Evolutionary conservation across 2,329 filamentous ascomycete genomes (phyloP), one percentile per base, ranked within the genome.

Genomic region (Ramichloridium luteum): DNA sequence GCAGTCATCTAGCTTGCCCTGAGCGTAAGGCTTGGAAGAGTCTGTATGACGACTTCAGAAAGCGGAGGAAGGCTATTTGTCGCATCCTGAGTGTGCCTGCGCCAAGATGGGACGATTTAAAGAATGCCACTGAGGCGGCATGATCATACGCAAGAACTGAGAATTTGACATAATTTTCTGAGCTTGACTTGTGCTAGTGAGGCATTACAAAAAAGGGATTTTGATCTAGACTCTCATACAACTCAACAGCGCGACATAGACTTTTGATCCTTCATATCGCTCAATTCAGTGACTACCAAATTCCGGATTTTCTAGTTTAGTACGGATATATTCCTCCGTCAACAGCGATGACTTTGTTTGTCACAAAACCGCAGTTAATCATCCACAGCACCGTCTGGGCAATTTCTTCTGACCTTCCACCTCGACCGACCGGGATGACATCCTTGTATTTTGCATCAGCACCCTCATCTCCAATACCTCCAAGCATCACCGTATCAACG

Each of bases 381-480:
- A 65, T 60, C 62, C 62, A 65, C 6, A 58, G 32, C 6, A 67
- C 60, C 6, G 60, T 62, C 40, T 63, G 60, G 1, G 63, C 62
- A 36, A 65, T 55, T 45, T 67, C 64, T 13, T 60, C 57, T 4
- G 62, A 60, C 26, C 45, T 51, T 0, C 64, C 62, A 3, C 65
- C 44, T 25, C 61, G 47, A 5, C 62, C 60, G 12, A 66, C 46
- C 6, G 63, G 63, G 30, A 65, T 57, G n/a, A 50, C 32, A 57
- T 34, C 42, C 13, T 36, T 32, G 36, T 35, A 25, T 37, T 37
- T 25, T 51, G 51, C n/a, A n/a, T n/a, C n/a, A n/a, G n/a, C n/a
- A n/a, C n/a, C n/a, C 30, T 56, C 54, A 11, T 36, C 49, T 27
- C 52, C 48, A 11, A 55, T 54, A 13, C 28, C 26, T 12, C 38